Percentiles rank a stretch among this genome's conserved stretches.
These are phyloP conservation scores for Lactuca saligna DNA, from an alignment of 129 eudicot genomes.

Conservation along the genomic window DNA sequence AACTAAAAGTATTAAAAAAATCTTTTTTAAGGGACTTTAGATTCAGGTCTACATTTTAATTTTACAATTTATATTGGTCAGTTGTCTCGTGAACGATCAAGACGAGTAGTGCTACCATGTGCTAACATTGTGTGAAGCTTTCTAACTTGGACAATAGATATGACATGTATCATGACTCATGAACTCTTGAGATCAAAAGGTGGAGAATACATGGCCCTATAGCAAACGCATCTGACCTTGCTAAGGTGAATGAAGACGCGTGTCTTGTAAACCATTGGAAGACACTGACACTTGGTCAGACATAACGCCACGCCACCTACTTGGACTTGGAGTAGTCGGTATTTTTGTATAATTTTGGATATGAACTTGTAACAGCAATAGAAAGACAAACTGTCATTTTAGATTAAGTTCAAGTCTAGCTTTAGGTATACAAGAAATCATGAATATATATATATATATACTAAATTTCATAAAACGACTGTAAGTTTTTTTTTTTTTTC, in stretches of 20 bases:
- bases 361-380: not conserved
- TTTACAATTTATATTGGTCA: not conserved
- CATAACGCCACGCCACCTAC: constrained; percentile 22
- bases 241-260: constrained; percentile 8
- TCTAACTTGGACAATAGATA: not conserved
- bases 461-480: too few relatives aligned
- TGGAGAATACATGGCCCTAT: not conserved
- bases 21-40: too few relatives aligned
- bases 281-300: constrained; percentile 30
- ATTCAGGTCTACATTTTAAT: not conserved
- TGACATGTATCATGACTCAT: constrained; percentile 5
- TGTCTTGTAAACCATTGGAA: constrained; percentile 1
- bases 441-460: too few relatives aligned
- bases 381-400: not conserved
- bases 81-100: not conserved
- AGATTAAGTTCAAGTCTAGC: too few relatives aligned
- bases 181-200: not conserved
- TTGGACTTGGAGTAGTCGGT: constrained; percentile 1
- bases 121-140: not conserved
- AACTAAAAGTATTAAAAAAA: too few relatives aligned
- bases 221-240: not conserved
- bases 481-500: too few relatives aligned
- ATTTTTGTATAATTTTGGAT: not conserved
- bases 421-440: too few relatives aligned
- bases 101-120: not conserved